These are phyloP conservation scores for Cudoniella acicularis DNA, from an alignment of 495 filamentous ascomycete species.

Conservation along the genomic window DNA sequence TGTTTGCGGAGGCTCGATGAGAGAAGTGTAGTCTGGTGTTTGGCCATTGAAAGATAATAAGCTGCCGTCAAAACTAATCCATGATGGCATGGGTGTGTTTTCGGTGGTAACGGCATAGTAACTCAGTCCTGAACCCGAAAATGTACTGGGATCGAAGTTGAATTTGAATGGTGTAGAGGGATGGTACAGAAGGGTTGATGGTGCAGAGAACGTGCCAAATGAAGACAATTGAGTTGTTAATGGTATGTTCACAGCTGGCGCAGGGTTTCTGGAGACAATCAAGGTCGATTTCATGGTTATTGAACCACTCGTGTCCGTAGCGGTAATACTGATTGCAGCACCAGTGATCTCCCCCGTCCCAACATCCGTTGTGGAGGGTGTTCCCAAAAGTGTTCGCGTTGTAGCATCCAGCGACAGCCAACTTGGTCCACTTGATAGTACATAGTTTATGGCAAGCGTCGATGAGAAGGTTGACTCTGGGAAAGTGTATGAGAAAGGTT, in stretches of 20 bases:
- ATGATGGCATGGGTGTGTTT: conserved; percentile 81
- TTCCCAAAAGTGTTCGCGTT: conserved; percentile 58
- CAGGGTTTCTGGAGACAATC: conserved; percentile 48
- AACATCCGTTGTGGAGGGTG: conserved; percentile 45
- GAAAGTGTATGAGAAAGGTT: conserved; percentile 59
- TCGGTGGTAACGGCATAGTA: conserved; percentile 78
- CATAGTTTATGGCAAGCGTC: conserved; percentile 50
- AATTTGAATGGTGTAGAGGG: conserved; percentile 22
- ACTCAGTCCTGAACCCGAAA: conserved; percentile 27
- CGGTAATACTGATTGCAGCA: conserved; percentile 49
- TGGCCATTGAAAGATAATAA: conserved; percentile 69
- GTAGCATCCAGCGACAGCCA: conserved; percentile 61
- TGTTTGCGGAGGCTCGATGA: conserved; percentile 62
- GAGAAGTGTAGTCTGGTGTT: conserved; percentile 59
- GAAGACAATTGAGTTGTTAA: conserved; percentile 6
- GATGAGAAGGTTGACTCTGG: conserved; percentile 60
- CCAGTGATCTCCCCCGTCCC: conserved; percentile 45
- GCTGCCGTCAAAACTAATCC: conserved; percentile 69
- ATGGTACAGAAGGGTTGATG: conserved; percentile 17
- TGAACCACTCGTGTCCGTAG: conserved; percentile 48
- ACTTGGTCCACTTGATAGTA: conserved; percentile 50
- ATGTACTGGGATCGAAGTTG: conserved; percentile 17
- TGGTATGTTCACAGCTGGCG: conserved; percentile 36
- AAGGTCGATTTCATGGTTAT: conserved; percentile 50
- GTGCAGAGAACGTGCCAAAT: conserved; percentile 16